Percentiles rank a stretch among this genome's conserved stretches.
Evolutionary conservation across 208 protist species (phyloP).

Genomic region (Trypanosoma rangeli): DNA sequence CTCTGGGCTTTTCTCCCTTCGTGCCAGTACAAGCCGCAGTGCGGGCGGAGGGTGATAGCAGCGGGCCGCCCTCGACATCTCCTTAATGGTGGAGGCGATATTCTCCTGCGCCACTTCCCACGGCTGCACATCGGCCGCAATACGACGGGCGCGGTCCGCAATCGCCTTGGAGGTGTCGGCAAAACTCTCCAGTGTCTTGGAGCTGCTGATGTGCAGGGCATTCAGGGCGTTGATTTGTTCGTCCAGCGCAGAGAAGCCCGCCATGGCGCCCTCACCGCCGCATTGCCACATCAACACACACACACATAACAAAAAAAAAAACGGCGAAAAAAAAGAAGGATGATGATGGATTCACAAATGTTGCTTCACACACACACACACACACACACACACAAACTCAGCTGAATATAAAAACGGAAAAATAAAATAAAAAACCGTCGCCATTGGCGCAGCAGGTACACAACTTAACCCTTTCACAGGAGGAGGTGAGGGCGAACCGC

Average conservation of each 20-base stretch:
- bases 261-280: constrained; percentile 31
- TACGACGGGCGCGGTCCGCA: constrained; percentile 54
- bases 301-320: constrained; percentile 22
- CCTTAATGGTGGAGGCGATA: constrained; percentile 81
- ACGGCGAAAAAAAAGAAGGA: not conserved
- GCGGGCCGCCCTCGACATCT: constrained; percentile 78
- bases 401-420: not conserved
- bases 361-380: not conserved
- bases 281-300: not conserved
- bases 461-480: not conserved
- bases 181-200: constrained; percentile 76
- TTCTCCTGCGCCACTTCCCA: constrained; percentile 90
- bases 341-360: not conserved
- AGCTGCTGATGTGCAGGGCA: constrained; percentile 61
- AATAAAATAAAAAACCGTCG: not conserved
- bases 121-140: constrained; percentile 73
- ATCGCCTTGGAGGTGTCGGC: constrained; percentile 81
- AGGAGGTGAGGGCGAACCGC: constrained; percentile 14
- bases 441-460: no score
- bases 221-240: constrained; percentile 72
- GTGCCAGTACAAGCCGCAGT: constrained; percentile 58
- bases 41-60: constrained; percentile 82
- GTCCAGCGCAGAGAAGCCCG: constrained; percentile 52
- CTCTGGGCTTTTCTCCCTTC: constrained; percentile 59
- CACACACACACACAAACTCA: constrained; percentile 5